Percentiles rank a stretch among this genome's conserved stretches.
Conservation (phyloP, 257 asterid genomes). For the Lavandula angustifolia region DNA sequence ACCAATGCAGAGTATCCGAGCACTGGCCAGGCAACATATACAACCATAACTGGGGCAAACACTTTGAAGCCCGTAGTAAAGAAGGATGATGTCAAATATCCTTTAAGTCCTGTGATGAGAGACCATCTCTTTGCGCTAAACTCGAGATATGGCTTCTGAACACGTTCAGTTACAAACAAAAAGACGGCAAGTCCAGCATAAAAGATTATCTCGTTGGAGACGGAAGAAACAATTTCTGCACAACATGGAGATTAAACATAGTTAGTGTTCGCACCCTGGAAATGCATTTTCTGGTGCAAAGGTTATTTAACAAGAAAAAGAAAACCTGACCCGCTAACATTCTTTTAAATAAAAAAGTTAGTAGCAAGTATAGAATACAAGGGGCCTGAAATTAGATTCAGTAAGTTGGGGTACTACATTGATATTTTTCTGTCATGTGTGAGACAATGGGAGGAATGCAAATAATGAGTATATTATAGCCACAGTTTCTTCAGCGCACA, state of each 20-base stretch:
- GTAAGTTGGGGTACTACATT: background rate
- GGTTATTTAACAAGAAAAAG: background rate
- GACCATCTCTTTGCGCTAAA: conserved; percentile 92
- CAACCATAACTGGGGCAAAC: conserved; percentile 66
- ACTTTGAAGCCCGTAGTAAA: conserved; percentile 74
- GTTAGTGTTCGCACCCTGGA: conserved; percentile 16
- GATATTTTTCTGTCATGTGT: conserved; percentile 9
- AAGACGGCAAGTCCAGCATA: conserved; percentile 74
- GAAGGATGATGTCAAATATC: conserved; percentile 66
- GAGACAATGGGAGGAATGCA: background rate
- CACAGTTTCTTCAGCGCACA: background rate
- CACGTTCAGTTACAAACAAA: conserved; percentile 54
- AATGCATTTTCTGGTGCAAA: background rate
- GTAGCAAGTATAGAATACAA: background rate
- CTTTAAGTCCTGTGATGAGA: conserved; percentile 86
- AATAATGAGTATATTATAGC: background rate
- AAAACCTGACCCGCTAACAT: background rate
- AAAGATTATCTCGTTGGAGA: conserved; percentile 59
- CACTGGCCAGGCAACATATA: conserved; percentile 74
- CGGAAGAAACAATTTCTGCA: conserved; percentile 73
- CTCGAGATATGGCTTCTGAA: conserved; percentile 89
- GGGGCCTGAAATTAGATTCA: background rate
- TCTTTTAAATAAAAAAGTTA: background rate
- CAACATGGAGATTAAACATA: conserved; percentile 26
- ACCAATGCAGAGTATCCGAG: conserved; percentile 71